These are phyloP conservation scores for Carpinus fangiana DNA, from an alignment of 306 rosid genomes.

Conservation along the genomic window DNA sequence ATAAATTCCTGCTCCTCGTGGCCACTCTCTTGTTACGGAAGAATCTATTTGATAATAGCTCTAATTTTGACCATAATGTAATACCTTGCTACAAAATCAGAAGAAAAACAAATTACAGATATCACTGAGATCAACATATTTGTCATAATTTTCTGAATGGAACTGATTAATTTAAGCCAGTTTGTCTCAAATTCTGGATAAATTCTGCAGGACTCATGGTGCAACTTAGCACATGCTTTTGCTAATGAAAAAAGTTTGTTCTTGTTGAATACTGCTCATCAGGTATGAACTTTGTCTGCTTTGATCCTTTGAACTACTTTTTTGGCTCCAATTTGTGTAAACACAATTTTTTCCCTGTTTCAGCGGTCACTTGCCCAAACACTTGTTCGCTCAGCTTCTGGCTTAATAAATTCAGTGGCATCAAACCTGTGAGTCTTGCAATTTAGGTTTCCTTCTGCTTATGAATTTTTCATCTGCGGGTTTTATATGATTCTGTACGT, in stretches of 20 bases:
- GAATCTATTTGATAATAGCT: background rate
- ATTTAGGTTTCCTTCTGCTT: conserved; percentile 13
- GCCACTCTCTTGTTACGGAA: no score
- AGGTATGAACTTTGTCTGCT: conserved; percentile 48
- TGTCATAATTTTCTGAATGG: background rate
- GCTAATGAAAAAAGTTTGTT: conserved; percentile 66
- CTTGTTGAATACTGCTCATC: conserved; percentile 67
- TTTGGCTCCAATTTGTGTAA: conserved; percentile 27
- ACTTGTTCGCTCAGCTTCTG: conserved; percentile 85
- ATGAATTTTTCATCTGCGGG: conserved; percentile 2
- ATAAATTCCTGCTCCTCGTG: background rate
- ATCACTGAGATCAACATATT: background rate
- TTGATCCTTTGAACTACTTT: conserved; percentile 12
- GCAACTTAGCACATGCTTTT: conserved; percentile 78
- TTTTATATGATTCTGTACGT: conserved; percentile 7
- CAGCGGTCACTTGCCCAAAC: conserved; percentile 95
- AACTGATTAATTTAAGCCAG: conserved; percentile 5
- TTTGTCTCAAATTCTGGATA: conserved; percentile 28
- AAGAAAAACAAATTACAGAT: background rate
- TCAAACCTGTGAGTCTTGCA: conserved; percentile 72
- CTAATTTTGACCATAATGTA: no score
- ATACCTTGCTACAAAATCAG: background rate
- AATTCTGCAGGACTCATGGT: conserved; percentile 79
- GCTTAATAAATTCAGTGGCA: conserved; percentile 61
- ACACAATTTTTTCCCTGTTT: conserved; percentile 21